A percentile compares a stretch with the other conserved stretches of the same genome.
Conservation (phyloP, 176 grass and related monocot genomes). For the Bolboschoenus planiculmis region DNA sequence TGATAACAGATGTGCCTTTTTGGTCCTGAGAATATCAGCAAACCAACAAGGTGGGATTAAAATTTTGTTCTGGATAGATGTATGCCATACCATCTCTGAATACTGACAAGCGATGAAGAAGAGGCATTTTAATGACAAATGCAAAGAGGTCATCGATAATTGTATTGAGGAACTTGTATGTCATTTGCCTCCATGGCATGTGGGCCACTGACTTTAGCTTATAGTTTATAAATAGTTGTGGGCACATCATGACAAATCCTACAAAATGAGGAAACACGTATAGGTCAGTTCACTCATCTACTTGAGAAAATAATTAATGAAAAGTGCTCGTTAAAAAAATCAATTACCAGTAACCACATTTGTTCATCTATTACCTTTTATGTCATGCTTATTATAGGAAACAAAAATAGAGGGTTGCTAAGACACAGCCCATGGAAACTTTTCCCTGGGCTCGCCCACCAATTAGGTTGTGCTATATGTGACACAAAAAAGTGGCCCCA, state of each 20-base stretch:
- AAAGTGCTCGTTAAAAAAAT: background rate
- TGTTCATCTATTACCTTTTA: background rate
- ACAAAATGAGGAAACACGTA: conserved; percentile 20
- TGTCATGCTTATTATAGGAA: background rate
- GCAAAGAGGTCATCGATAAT: conserved; percentile 97
- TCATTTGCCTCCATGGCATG: conserved; percentile 99
- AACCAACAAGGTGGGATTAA: background rate
- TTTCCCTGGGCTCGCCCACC: background rate
- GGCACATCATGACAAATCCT: conserved; percentile 99
- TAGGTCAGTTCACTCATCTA: background rate
- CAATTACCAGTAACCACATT: background rate
- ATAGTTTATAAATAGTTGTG: conserved; percentile 99
- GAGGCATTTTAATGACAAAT: conserved; percentile 99
- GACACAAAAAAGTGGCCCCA: background rate
- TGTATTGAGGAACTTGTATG: conserved; percentile 99
- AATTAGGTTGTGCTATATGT: background rate
- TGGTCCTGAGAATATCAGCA: background rate
- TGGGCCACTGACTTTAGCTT: conserved; percentile 93
- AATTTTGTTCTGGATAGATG: background rate
- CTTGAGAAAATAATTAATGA: background rate
- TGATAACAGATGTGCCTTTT: background rate
- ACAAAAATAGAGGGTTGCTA: background rate
- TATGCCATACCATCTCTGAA: conserved; percentile 86
- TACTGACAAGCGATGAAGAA: conserved; percentile 91
- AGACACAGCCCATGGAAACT: background rate